A percentile compares a stretch with the other conserved stretches of the same genome.
phyloP scores from a whole-genome alignment of 1,284 basidiomycete species.

The Meripilus lineatus region DNA sequence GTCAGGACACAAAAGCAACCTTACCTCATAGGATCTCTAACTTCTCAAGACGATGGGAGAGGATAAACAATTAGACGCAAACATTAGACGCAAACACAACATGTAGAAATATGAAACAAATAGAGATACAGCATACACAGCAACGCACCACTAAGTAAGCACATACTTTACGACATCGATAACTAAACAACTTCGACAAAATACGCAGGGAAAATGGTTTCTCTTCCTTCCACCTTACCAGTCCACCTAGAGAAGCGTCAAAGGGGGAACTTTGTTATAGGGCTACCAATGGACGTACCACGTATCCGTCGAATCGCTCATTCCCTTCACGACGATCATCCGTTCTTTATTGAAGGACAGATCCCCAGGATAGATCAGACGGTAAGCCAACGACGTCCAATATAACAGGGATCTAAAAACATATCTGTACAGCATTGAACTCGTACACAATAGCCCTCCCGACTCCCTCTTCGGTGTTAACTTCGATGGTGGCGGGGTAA shows the following conservation, averaged over 20 bases:
- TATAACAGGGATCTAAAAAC: slow-evolving; percentile 13
- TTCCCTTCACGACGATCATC: slow-evolving; percentile 71
- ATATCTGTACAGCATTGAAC: slow-evolving; percentile 68
- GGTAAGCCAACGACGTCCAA: background rate
- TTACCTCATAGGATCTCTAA: no score
- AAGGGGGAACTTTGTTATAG: background rate
- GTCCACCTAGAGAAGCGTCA: slow-evolving; percentile 56
- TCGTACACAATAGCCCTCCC: slow-evolving; percentile 78
- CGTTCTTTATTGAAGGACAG: slow-evolving; percentile 83
- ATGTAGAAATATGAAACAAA: no score
- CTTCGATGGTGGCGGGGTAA: slow-evolving; percentile 23
- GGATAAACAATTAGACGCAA: no score
- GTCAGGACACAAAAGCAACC: no score
- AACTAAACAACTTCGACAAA: slow-evolving; percentile 51
- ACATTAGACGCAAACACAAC: no score
- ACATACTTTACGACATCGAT: no score
- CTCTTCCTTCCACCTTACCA: slow-evolving; percentile 37
- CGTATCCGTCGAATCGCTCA: slow-evolving; percentile 72
- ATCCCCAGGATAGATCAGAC: slow-evolving; percentile 79
- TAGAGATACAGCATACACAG: no score
- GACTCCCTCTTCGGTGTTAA: slow-evolving; percentile 53
- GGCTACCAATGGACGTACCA: slow-evolving; percentile 46
- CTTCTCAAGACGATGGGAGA: no score
- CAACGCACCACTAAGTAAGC: no score
- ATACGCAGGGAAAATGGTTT: slow-evolving; percentile 52